Base-by-base conservation (phyloP, 129 eudicot species). In the Chrysanthemum lavandulifolium region DNA sequence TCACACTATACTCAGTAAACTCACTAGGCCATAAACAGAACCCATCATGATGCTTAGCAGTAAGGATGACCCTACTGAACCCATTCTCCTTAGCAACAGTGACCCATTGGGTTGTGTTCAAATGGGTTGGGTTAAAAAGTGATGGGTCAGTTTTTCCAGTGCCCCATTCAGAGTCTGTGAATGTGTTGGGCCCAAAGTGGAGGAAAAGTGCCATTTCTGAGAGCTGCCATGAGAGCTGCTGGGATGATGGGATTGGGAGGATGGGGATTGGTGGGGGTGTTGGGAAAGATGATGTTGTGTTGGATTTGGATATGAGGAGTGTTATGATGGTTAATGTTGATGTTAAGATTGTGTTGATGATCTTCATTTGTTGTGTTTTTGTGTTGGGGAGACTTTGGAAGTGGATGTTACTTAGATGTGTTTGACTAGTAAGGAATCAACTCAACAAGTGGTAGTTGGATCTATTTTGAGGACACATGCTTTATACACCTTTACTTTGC, bases 1-100 rank as follows among this genome's bases (percentile, higher is more conserved):
- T 80, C 6, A 93, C 97, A 6, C 91, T 75, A 27, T 87, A 90
- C 69, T 93, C 98, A 6, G 97, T 93, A 60, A 78, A 87, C 31
- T 80, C 82, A 11, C 97, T 90, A 0, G 98, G 98, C 98, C 98
- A 93, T 7, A 93, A 78, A 48, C 98, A 93, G 57, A 93, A 93
- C 18, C 98, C 98, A 72, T 93, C 98, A 50, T 93, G 98, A 77
- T 90, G 98, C 61, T 93, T 93, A 5, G 92, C 97, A 0, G 98
- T 93, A 3, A 93, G 58, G 23, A 93, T 82, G 29, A 93, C 92
- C 75, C 87, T 80, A 3, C 84, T 76, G 65, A 93, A 89, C 11
- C 98, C 98, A 50, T 72, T 72, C 50, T 83, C 88, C 51, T 86
- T 87, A 3, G 98, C 98, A 27, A 84, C 86, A 18, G 48, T 65